These are phyloP conservation scores for Scheffersomyces parashehatae DNA, from an alignment of 1,139 yeast genomes.

Conservation along the genomic window DNA sequence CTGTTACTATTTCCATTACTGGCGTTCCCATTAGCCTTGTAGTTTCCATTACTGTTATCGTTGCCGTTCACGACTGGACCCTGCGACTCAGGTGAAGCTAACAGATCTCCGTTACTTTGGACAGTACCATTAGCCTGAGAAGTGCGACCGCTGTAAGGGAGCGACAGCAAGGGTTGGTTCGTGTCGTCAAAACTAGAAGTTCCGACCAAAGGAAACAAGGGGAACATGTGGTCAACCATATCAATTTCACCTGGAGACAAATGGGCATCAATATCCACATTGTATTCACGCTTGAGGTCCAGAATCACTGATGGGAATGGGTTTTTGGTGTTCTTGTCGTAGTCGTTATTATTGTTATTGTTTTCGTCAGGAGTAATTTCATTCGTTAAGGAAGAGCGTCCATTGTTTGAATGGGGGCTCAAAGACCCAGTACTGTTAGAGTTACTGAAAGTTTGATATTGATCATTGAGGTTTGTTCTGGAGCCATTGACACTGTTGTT, in stretches of 20 bases:
- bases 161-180: constrained; percentile 38
- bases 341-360: not conserved
- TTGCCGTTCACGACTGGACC: constrained; percentile 7
- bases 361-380: not conserved
- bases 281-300: not conserved
- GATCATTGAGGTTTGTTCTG: constrained; percentile 4
- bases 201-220: constrained; percentile 55
- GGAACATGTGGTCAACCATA: constrained; percentile 38
- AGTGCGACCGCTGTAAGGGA: constrained; percentile 14
- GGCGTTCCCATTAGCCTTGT: not conserved
- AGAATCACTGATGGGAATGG: not conserved
- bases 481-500: constrained; percentile 6
- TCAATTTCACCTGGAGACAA: constrained; percentile 15
- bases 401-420: not conserved
- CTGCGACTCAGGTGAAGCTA: constrained; percentile 2
- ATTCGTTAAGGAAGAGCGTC: not conserved
- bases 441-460: constrained; percentile 1
- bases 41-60: constrained; percentile 13
- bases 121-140: not conserved
- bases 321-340: constrained; percentile 2
- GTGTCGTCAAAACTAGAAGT: constrained; percentile 41
- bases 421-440: constrained; percentile 1
- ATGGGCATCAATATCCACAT: constrained; percentile 2
- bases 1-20: constrained; percentile 1
- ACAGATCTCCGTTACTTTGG: not conserved